Base-by-base conservation (phyloP, 495 filamentous ascomycete species). In the Acidomyces sp. region DNA sequence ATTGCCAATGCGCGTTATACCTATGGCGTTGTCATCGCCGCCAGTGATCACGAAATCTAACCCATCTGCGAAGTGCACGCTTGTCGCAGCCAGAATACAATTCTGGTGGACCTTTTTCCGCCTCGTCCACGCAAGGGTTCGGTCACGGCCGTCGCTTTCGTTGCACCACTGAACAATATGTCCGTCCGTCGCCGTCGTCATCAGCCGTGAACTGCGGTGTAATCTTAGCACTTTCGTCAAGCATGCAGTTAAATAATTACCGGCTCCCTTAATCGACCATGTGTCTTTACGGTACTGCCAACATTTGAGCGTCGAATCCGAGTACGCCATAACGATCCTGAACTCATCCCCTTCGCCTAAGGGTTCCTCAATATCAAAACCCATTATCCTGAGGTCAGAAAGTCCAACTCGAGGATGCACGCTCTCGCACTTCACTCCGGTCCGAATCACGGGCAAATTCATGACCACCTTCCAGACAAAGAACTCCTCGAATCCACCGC, bases 401-500 rank as follows among this genome's bases (percentile, higher is more conserved):
- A 72, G 66, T 0, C 67, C 62, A 2, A 71, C 73, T 10, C 67
- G 62, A 0, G 71, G 70, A 50, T 73, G 78, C 7, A 63, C 58
- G 0, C 74, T 75, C 49, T 84, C 74, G 45, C 77, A 72, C 3
- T 77, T 63, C 3, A 79, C 72, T 22, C 76, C 66, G 29, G 78
- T 33, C 42, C 75, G 63, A 43, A 74, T 56, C 24, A 59, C 47
- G 31, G 71, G 68, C 9, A 86, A 55, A 13, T 25, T 36, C 1
- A 39, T 50, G 1, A 62, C 58, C 9, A 93, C 53, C 23, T 71
- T 66, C 87, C 88, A 97, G 19, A 88, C 71, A 41, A 74, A 88
- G 45, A 96, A 78, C 52, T 96, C 92, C 51, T 93, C 88, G 41
- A 72, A 77, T 0, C 83, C 90, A 10, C 75, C 85, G 47, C 81